phyloP scores from a whole-genome alignment of 805 yeast genomes.

The Komagataella pseudopastoris region DNA sequence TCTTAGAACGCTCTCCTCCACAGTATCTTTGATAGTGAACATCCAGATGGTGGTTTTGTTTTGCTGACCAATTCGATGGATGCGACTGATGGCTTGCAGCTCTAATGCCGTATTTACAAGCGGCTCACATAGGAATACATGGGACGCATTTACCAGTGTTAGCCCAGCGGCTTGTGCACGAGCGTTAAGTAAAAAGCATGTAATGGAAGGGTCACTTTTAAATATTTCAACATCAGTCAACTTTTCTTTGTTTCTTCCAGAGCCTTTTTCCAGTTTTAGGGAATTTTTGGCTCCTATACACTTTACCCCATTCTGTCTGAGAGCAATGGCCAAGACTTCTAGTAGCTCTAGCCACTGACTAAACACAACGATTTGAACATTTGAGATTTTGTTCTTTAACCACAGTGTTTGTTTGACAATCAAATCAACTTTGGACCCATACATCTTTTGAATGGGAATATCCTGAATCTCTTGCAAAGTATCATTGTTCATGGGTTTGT shows the following conservation, averaged over 20 bases:
- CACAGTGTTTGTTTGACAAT: constrained; percentile 61
- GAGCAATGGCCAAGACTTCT: constrained; percentile 49
- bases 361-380: constrained; percentile 72
- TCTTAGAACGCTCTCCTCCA: constrained; percentile 79
- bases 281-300: constrained; percentile 36
- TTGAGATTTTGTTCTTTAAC: constrained; percentile 40
- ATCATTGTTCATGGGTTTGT: constrained; percentile 28
- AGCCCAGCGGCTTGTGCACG: constrained; percentile 84
- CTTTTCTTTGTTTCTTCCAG: constrained; percentile 13
- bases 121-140: constrained; percentile 88
- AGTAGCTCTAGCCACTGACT: constrained; percentile 83
- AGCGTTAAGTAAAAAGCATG: constrained; percentile 79
- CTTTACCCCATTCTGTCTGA: constrained; percentile 41
- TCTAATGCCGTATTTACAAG: constrained; percentile 79
- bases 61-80: constrained; percentile 86
- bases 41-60: constrained; percentile 82
- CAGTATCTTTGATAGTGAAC: constrained; percentile 71
- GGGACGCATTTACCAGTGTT: constrained; percentile 84
- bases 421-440: constrained; percentile 81
- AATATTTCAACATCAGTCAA: constrained; percentile 39
- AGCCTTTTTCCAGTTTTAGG: constrained; percentile 17
- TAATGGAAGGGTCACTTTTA: constrained; percentile 44
- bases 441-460: constrained; percentile 30
- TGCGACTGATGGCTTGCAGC: constrained; percentile 81
- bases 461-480: constrained; percentile 31